Percentiles rank a stretch among this genome's conserved stretches.
Evolutionary conservation across 208 protist genomes (phyloP).

Genomic region (Leishmania arabica): DNA sequence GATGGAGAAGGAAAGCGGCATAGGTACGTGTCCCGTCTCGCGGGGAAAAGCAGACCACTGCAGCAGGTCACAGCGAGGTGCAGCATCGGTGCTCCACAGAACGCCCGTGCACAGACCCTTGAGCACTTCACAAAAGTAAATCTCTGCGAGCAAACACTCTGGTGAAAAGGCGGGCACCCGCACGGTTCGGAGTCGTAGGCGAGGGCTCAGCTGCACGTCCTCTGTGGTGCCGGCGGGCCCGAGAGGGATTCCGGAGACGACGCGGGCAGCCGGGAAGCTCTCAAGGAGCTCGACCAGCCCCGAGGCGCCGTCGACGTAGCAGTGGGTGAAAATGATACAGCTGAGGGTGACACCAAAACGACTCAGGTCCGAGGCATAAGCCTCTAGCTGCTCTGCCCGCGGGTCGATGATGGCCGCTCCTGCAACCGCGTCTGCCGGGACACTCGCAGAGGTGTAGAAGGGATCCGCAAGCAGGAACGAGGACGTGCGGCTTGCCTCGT

Average conservation of each 20-base stretch:
- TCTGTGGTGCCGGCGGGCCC: slow-evolving; percentile 21
- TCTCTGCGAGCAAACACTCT: slow-evolving; percentile 68
- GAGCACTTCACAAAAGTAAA: slow-evolving; percentile 36
- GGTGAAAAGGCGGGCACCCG: slow-evolving; percentile 68
- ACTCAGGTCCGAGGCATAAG: slow-evolving; percentile 48
- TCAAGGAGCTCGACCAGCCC: slow-evolving; percentile 41
- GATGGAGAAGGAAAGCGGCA: background rate
- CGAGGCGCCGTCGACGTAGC: slow-evolving; percentile 63
- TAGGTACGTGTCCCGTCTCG: background rate
- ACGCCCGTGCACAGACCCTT: slow-evolving; percentile 65
- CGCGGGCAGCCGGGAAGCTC: slow-evolving; percentile 19
- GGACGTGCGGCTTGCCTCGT: slow-evolving; percentile 67
- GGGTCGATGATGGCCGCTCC: slow-evolving; percentile 63
- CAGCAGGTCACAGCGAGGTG: slow-evolving; percentile 53
- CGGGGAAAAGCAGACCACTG: slow-evolving; percentile 14
- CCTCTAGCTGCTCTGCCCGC: slow-evolving; percentile 27
- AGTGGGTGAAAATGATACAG: slow-evolving; percentile 67
- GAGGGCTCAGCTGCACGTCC: slow-evolving; percentile 10
- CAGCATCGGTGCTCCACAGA: slow-evolving; percentile 55
- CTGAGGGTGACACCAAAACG: slow-evolving; percentile 35
- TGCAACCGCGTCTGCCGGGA: background rate
- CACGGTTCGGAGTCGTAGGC: slow-evolving; percentile 36
- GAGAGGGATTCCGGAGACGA: slow-evolving; percentile 37
- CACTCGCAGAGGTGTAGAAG: slow-evolving; percentile 6
- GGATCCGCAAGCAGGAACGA: slow-evolving; percentile 69